Evolutionary conservation across 1,284 basidiomycete genomes (phyloP).

Genomic region (Fomitopsis schrenkii): DNA sequence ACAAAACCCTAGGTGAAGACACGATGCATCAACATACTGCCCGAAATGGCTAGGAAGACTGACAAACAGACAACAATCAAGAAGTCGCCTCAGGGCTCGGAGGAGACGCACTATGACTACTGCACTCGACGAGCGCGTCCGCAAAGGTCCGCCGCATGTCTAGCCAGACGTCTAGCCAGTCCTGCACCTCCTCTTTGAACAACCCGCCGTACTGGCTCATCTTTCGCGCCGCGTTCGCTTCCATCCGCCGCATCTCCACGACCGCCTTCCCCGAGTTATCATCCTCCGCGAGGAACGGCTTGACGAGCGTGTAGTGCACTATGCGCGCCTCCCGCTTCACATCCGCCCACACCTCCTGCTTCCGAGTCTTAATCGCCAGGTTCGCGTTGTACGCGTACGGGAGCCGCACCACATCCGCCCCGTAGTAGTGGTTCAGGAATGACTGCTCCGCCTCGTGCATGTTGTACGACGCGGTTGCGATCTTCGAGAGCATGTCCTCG

Average conservation of each 20-base stretch:
- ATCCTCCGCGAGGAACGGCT: constrained; percentile 31
- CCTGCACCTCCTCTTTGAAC: constrained; percentile 30
- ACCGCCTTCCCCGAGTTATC: constrained; percentile 16
- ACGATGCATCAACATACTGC: background rate
- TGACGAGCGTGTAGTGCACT: constrained; percentile 38
- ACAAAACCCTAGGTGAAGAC: background rate
- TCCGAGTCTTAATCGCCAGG: constrained; percentile 37
- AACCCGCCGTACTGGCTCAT: constrained; percentile 18
- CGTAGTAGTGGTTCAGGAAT: constrained; percentile 44
- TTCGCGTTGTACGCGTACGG: constrained; percentile 46
- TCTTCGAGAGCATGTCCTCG: constrained; percentile 28
- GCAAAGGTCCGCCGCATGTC: constrained; percentile 21
- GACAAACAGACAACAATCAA: background rate
- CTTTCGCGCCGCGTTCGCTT: constrained; percentile 19
- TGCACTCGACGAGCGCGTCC: constrained; percentile 12
- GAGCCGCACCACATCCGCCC: constrained; percentile 32
- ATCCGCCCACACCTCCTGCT: constrained; percentile 31
- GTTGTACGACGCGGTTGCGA: constrained; percentile 30
- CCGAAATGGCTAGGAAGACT: no score
- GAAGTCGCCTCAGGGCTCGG: background rate
- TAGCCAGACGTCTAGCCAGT: constrained; percentile 31
- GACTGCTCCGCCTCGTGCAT: constrained; percentile 37
- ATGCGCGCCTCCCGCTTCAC: constrained; percentile 31
- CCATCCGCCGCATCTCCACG: constrained; percentile 22
- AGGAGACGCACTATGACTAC: background rate